phyloP scores from a whole-genome alignment of 2,329 filamentous ascomycete genomes.

The Chrysoporthe cubensis region DNA sequence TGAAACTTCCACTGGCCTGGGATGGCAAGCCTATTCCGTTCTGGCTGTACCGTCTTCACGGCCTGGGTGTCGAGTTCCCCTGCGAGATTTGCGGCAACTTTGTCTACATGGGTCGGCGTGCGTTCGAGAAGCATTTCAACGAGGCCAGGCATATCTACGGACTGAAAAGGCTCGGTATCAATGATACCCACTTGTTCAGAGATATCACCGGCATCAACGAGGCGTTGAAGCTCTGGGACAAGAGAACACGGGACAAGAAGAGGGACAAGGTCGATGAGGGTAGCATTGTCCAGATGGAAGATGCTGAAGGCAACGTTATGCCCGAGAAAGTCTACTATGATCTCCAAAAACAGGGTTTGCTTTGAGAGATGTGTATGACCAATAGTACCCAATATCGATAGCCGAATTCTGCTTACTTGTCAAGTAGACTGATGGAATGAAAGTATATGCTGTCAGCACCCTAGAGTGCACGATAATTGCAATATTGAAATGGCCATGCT shows the following conservation, averaged over 20 bases:
- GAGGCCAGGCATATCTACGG: conserved; percentile 93
- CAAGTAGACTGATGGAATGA: neutral
- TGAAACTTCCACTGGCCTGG: conserved; percentile 95
- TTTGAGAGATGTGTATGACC: conserved; percentile 51
- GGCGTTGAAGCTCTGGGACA: conserved; percentile 86
- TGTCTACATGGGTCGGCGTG: conserved; percentile 95
- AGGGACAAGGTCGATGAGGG: conserved; percentile 76
- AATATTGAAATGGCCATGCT: neutral
- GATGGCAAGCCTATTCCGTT: conserved; percentile 98
- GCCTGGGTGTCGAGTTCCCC: conserved; percentile 88
- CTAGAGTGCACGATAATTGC: neutral
- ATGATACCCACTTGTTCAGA: conserved; percentile 85
- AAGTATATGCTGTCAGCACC: neutral
- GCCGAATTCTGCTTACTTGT: neutral
- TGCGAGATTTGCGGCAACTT: conserved; percentile 98
- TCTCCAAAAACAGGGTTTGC: conserved; percentile 86
- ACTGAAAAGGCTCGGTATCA: conserved; percentile 91
- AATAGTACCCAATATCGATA: neutral
- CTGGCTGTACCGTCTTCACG: conserved; percentile 97
- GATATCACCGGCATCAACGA: conserved; percentile 94
- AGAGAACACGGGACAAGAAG: conserved; percentile 86
- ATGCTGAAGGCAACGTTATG: conserved; percentile 97
- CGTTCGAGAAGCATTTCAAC: conserved; percentile 98
- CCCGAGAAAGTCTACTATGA: conserved; percentile 98
- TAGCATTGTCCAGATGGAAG: conserved; percentile 97